Base-by-base conservation (phyloP, 441 rosid species). In the Caryocar brasiliense region DNA sequence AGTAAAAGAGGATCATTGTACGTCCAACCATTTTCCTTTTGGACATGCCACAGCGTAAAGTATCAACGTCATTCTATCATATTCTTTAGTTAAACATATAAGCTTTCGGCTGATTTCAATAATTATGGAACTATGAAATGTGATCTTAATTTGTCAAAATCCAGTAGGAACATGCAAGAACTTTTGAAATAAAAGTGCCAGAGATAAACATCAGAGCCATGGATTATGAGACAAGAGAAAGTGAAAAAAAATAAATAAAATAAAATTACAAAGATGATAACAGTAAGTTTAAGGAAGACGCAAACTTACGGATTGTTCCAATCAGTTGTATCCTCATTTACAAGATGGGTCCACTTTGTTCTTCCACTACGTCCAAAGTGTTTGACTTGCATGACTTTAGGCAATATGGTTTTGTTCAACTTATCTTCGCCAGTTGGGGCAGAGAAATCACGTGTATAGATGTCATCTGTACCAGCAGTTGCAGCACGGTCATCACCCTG, bases 271-370 rank as follows among this genome's bases (percentile, higher is more conserved):
- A 4, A 44, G 8, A 10, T 24, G 17, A 45, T 3, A 1, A 27
- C 2, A 22, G 6, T 3, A 26, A 37, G 34, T 12, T n/a, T 3
- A 33, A 18, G 7, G 44, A 23, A 30, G 8, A 65, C 40, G 34
- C 9, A 13, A 36, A 70, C 89, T 54, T 77, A 90, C 96, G 92
- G 97, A 61, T 78, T 80, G 71, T 82, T 84, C 97, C 97, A 83
- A 51, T 90, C 94, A 38, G 94, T 90, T 23, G 97, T 83, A 53
- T 86, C 91, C 65, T 89, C 91, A 26, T 71, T 74, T 49, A 86
- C 94, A 70, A 90, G 94, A 74, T 86, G 97, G 5, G 95, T 84
- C 97, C 97, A 84, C 61, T 90, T 86, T 4, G 95, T 84, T 63
- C 91, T 72, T 53, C 97, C 92, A 61, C 95, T 90, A 5, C 95